Evolutionary conservation across 768 basidiomycete species (phyloP), one percentile per base, ranked within the genome.

Genomic region (Wakefieldia striispora): DNA sequence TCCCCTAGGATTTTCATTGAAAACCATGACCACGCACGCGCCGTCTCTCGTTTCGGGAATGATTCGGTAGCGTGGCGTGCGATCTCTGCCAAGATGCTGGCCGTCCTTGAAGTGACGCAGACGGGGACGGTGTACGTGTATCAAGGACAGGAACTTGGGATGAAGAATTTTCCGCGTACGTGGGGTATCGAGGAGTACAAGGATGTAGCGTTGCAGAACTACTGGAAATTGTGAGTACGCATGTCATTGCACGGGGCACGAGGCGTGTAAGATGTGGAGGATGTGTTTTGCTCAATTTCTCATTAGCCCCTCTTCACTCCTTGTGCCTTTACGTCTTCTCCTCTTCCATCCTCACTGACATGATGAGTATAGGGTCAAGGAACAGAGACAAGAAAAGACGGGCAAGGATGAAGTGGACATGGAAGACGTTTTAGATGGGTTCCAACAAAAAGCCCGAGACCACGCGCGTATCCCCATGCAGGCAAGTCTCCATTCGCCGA

Each of bases 101-200:
- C 82, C 1, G 70, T 85, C 46, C 64, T 87, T 29, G 76, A 88
- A 53, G 70, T 78, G 31, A 77, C 81, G 1, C 81, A 84, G 36
- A 70, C 74, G 8, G 87, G 88, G 6, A 87, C 87, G 17, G 66
- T 83, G 53, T 90, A 82, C 62, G 71, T 91, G 11, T 90, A 83
- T 62, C 85, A 90, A 68, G 88, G 86, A 6, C 75, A 89, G 63
- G 89, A 90, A 60, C 74, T 90, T 0, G 87, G 81, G 0, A 68
- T 85, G 63, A 79, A 74, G 64, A 84, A 84, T 49, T 80, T 84
- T 53, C 82, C 83, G 16, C 60, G 72, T 41, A 59, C 66, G 14
- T 90, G 86, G 86, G 79, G 77, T 0, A 72, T 86, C 20, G 82
- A 86, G 48, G 84, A 86, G 58, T 90, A 88, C 66, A 83, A 83